These are phyloP conservation scores for Gossypium trilobum DNA, from an alignment of 441 rosid species.

Conservation along the genomic window DNA sequence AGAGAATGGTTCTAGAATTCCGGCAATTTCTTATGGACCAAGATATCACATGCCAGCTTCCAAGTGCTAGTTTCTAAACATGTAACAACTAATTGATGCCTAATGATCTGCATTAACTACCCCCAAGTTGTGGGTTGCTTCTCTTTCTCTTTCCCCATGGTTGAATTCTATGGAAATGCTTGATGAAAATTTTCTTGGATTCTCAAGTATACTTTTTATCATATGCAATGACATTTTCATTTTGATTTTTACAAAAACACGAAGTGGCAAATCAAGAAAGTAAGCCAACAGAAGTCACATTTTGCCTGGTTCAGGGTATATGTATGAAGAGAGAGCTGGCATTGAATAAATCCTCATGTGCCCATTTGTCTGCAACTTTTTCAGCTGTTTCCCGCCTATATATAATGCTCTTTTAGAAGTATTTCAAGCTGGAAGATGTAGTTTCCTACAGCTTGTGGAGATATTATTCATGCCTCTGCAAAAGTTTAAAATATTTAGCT, in stretches of 20 bases:
- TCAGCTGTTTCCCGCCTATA: conserved; percentile 31
- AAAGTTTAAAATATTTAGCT: no score
- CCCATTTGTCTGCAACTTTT: conserved; percentile 39
- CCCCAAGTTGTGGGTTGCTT: background rate
- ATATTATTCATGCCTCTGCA: no score
- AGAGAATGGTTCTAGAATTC: background rate
- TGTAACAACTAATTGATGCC: background rate
- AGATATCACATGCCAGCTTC: background rate
- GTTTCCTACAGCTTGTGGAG: no score
- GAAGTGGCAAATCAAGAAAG: conserved; percentile 6
- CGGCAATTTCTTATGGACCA: background rate
- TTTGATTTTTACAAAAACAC: background rate
- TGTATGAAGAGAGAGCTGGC: conserved; percentile 29
- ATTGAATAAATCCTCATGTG: no score
- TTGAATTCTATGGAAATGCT: background rate
- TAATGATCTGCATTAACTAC: background rate
- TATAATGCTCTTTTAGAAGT: conserved; percentile 28
- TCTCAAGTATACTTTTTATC: background rate
- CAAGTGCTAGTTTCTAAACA: background rate
- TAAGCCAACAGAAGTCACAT: conserved; percentile 24
- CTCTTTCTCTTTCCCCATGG: background rate
- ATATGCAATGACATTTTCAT: background rate
- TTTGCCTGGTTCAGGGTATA: conserved; percentile 41
- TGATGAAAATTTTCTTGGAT: background rate
- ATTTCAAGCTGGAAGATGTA: no score